A percentile compares a stretch with the other conserved stretches of the same genome.
Evolutionary conservation across 2,329 filamentous ascomycete genomes (phyloP).

Genomic region (Exserohilum turcica): DNA sequence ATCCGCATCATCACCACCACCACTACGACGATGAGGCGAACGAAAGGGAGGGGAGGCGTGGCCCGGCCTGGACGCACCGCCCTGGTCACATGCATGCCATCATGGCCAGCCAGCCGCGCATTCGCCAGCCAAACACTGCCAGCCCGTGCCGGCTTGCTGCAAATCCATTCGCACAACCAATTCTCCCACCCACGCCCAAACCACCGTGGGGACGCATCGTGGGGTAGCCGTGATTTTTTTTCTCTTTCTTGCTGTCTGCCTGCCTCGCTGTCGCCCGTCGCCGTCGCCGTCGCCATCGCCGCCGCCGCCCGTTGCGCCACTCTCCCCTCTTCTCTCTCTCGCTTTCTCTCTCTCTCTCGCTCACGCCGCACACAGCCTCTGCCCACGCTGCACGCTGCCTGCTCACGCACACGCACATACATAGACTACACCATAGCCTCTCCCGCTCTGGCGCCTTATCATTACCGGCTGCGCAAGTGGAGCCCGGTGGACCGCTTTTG

Average conservation of each 20-base stretch:
- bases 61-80: background rate
- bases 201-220: conserved; percentile 23
- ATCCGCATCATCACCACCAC: too few species aligned
- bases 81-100: conserved; percentile 22
- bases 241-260: background rate
- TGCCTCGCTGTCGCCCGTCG: background rate
- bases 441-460: conserved; percentile 11
- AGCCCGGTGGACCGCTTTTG: conserved; percentile 18
- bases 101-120: background rate
- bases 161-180: conserved; percentile 25
- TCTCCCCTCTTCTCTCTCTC: too few species aligned
- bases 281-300: conserved; percentile 1
- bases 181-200: conserved; percentile 6
- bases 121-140: conserved; percentile 4
- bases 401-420: too few species aligned
- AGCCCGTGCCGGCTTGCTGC: conserved; percentile 20
- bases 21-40: background rate
- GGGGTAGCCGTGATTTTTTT: conserved; percentile 19
- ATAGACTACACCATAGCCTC: background rate
- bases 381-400: conserved; percentile 7
- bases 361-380: background rate
- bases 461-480: conserved; percentile 15
- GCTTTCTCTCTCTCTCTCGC: too few species aligned
- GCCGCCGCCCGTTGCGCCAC: background rate
- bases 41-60: background rate